Conservation (phyloP, 371 early-diverging fungal genomes). For the Choanephora cucurbitarum region DNA sequence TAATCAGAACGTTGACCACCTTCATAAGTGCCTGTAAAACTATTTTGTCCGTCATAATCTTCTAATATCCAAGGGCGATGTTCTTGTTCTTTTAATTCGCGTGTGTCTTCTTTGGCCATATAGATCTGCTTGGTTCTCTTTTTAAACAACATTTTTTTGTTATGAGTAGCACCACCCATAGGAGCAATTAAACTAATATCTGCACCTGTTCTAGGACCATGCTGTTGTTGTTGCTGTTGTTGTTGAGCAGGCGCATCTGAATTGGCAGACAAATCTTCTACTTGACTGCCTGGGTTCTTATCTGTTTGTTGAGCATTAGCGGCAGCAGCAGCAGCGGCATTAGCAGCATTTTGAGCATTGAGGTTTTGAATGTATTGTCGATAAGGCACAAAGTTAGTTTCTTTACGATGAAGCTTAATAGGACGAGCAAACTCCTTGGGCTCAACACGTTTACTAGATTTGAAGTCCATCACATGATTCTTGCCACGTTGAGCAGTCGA, state of each 20-base stretch:
- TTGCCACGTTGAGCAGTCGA: slow-evolving; percentile 52
- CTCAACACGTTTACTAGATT: slow-evolving; percentile 54
- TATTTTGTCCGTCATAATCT: slow-evolving; percentile 70
- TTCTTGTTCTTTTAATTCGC: slow-evolving; percentile 72
- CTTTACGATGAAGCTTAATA: slow-evolving; percentile 70
- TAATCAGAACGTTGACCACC: slow-evolving; percentile 79
- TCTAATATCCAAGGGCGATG: slow-evolving; percentile 79
- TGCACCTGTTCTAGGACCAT: slow-evolving; percentile 62
- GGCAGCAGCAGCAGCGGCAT: slow-evolving; percentile 11
- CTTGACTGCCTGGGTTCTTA: too few relatives aligned
- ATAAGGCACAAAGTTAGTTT: slow-evolving; percentile 39
- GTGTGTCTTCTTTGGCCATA: slow-evolving; percentile 73
- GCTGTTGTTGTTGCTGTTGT: slow-evolving; percentile 19
- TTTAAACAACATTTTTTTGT: slow-evolving; percentile 81
- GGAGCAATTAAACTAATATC: slow-evolving; percentile 80
- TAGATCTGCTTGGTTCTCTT: slow-evolving; percentile 82
- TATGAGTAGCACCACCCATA: slow-evolving; percentile 75
- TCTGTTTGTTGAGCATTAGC: slow-evolving; percentile 9
- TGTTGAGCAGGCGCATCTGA: slow-evolving; percentile 33
- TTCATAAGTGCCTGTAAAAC: slow-evolving; percentile 75
- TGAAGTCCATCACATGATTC: slow-evolving; percentile 72
- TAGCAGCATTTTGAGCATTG: slow-evolving; percentile 27
- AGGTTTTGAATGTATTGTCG: slow-evolving; percentile 25
- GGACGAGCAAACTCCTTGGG: slow-evolving; percentile 62
- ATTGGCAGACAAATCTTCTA: too few relatives aligned